Evolutionary conservation across 345 rosid species (phyloP), one percentile per base, ranked within the genome.

Genomic region (Toxicodendron radicans): DNA sequence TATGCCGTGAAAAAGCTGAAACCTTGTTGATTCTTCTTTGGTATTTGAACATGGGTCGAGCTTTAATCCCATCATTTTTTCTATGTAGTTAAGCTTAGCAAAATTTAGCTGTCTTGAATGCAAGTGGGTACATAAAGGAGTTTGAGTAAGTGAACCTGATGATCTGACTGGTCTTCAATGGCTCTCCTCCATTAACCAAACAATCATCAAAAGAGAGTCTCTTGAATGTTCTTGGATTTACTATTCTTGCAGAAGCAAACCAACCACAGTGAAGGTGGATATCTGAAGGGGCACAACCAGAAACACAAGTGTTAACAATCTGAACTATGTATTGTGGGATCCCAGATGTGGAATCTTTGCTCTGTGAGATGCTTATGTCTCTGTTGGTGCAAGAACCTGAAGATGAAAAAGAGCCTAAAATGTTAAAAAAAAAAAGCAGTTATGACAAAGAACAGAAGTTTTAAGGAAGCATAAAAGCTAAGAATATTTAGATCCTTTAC

Each of bases 221-320:
- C 68, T 86, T 88, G 84, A 88, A 86, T 35, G 70, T 75, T 71
- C 60, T 73, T 49, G 92, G 90, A 73, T 79, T 82, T 5, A 86
- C 82, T 27, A 84, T 51, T 79, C 87, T 84, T 12, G 83, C 88
- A 45, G 90, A 86, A 24, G 88, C 88, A 78, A 88, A 88, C 90
- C 88, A 86, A 11, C 87, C 87, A 46, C 92, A 86, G 16, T 83
- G 87, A 24, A 88, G 77, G 75, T 81, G 90, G 62, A 88, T 81
- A 27, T 75, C 64, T 30, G 85, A 81, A 51, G 90, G 85, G 38
- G 80, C 76, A 73, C 92, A 86, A 5, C 83, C 75, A 11, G 81
- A 74, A 46, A 79, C 68, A 52, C 88, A 88, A 1, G 87, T 81
- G 82, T 83, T 88, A 58, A 83, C 72, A n/a, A 88, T 88, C 79